Evolutionary conservation across 2,329 filamentous ascomycete genomes (phyloP), one percentile per base, ranked within the genome.

Genomic region (Zarea fungicola): DNA sequence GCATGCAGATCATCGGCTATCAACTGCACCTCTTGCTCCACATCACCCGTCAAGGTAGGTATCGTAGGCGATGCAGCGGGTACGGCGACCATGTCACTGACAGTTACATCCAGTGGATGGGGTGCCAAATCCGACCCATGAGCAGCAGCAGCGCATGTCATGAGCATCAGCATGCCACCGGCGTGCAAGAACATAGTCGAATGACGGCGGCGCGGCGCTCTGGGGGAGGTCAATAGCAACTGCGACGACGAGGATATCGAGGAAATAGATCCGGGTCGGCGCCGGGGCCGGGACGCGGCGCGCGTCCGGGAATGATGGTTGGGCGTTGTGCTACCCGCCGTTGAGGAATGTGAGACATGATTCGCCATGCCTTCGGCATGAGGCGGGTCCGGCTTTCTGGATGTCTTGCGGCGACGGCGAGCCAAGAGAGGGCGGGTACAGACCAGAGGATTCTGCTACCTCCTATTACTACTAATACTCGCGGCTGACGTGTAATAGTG

Each of bases 261-360:
- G 16, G 10, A 21, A n/a, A 23, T 19, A 25, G 35, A 19, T 11
- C 36, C 28, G 36, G 44, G 29, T 26, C 10, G 26, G 21, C 28
- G 29, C 16, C 44, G 16, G 14, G 18, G 28, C n/a, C 35, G 35
- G 36, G 5, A 25, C 13, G 26, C 21, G 21, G 35, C 18, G 28
- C 26, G 36, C 44, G 22, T 36, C 37, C 22, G 32, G 23, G 22
- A 48, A 5, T 41, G 37, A 19, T 37, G 42, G 39, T 10, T 40
- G 10, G 26, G 23, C 44, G 26, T 25, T 21, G 35, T 47, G 34
- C 23, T 31, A 37, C 29, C 10, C 11, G 19, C 18, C 31, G 46
- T 26, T 11, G 31, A 31, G 31, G 32, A 31, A 22, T 42, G 46
- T 49, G 46, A 49, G 46, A 49, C 46, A 36, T 11, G 29, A 31